phyloP scores from a whole-genome alignment of 257 asterid species.

The Asclepias syriaca region DNA sequence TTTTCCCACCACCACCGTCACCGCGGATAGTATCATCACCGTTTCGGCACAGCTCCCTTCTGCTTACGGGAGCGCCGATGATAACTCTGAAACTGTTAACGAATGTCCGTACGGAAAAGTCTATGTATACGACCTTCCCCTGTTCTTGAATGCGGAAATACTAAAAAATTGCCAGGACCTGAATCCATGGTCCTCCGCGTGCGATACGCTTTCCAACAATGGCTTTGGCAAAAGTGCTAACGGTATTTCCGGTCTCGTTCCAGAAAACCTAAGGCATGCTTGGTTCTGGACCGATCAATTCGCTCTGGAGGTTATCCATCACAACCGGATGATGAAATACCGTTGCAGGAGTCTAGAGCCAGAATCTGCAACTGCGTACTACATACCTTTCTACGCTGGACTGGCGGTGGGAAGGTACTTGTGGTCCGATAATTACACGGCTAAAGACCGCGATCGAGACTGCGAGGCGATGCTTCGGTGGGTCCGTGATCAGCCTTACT shows the following conservation, averaged over 20 bases:
- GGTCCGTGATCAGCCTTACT: constrained; percentile 44
- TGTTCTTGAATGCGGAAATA: constrained; percentile 43
- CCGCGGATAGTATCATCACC: not conserved
- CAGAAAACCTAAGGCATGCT: constrained; percentile 30
- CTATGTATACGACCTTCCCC: constrained; percentile 49
- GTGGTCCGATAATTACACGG: constrained; percentile 33
- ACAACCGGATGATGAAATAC: constrained; percentile 51
- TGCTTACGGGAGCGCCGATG: not conserved
- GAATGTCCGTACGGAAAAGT: constrained; percentile 48
- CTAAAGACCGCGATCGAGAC: constrained; percentile 54
- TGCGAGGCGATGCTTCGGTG: constrained; percentile 52
- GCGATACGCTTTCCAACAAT: constrained; percentile 58
- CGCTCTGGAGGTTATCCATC: constrained; percentile 53
- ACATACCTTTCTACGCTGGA: constrained; percentile 70
- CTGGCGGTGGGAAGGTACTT: constrained; percentile 59
- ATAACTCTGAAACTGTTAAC: not conserved
- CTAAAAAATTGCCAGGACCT: constrained; percentile 40
- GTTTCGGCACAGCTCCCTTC: not conserved
- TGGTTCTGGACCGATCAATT: constrained; percentile 87
- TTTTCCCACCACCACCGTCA: not conserved
- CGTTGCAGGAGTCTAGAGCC: constrained; percentile 51
- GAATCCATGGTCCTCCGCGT: constrained; percentile 60
- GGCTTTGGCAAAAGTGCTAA: constrained; percentile 54
- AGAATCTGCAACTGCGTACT: constrained; percentile 54
- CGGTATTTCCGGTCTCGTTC: constrained; percentile 28